Evolutionary conservation across 345 rosid genomes (phyloP), one percentile per base, ranked within the genome.

Genomic region (Heritiera littoralis): DNA sequence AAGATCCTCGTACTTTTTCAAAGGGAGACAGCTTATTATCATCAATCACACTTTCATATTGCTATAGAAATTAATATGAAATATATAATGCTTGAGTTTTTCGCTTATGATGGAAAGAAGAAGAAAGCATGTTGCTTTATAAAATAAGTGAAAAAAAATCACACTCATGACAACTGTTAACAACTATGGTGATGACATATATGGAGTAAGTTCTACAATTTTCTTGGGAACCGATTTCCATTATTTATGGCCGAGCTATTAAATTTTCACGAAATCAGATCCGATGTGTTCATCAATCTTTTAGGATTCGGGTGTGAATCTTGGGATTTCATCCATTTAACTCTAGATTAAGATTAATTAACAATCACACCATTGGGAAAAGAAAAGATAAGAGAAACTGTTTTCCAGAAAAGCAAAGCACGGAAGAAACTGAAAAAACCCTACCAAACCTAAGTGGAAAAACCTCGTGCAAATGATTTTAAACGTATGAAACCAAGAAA

Each of bases 111-210:
- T 48, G 2, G 14, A 46, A 2, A 61, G 7, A 32, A 68, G 51
- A 40, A 40, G 43, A 40, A 40, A 40, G 43, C 6, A 40, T 74
- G 67, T 20, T 41, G 17, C 20, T 30, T 49, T 43, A 72, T 49
- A 64, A 65, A 68, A 9, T 45, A 80, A 65, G 46, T 60, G 41
- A 40, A 51, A 69, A 72, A 46, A 46, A 20, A 23, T 43, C 43
- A 40, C 43, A 40, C 4, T 40, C 43, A 40, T 76, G 79, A 80
- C 79, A 81, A 61, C 81, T 80, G 77, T 69, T 56, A 46, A 63
- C 63, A 72, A 63, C 46, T 38, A 75, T 9, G 35, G 15, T 64
- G 46, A 63, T 63, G 18, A 3, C 17, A 61, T 9, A 61, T 28
- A 61, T 61, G 38, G 35, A 40, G 35, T 61, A 61, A 32, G 55